A percentile compares a stretch with the other conserved stretches of the same genome.
phyloP scores from a whole-genome alignment of 2,329 filamentous ascomycete species.

The Alternaria sp. region DNA sequence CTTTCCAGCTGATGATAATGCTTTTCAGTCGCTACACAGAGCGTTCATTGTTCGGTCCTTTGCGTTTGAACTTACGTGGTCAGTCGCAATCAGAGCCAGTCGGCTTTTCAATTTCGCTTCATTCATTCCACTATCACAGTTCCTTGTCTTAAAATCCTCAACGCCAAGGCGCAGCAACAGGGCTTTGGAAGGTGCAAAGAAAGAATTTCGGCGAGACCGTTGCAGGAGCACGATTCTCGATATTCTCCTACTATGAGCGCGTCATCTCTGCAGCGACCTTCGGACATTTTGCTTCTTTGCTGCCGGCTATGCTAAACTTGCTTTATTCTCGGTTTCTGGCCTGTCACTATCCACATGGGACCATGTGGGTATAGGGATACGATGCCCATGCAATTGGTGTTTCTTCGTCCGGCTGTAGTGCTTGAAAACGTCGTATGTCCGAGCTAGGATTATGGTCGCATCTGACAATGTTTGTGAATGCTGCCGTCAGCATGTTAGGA shows the following conservation, averaged over 20 bases:
- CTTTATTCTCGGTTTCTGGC: neutral
- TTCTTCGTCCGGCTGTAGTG: neutral
- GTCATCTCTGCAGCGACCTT: conserved; percentile 1
- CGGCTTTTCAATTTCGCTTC: conserved; percentile 12
- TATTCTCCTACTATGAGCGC: neutral
- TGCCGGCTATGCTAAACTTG: neutral
- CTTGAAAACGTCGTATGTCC: neutral
- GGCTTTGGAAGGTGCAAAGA: neutral
- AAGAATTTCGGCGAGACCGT: conserved; percentile 8
- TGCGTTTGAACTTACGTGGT: neutral
- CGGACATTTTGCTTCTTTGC: conserved; percentile 12
- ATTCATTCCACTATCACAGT: neutral
- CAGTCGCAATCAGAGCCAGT: neutral
- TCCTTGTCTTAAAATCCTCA: conserved; percentile 14
- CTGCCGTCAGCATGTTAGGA: neutral
- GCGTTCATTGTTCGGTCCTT: conserved; percentile 2
- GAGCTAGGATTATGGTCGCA: neutral
- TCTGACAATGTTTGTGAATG: neutral
- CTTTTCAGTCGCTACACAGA: conserved; percentile 1
- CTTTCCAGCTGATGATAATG: conserved; percentile 4
- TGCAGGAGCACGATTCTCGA: conserved; percentile 4
- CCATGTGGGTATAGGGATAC: neutral
- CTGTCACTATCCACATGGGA: neutral
- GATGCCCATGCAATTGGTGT: neutral
- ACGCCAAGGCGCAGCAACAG: conserved; percentile 1